Evolutionary conservation across 2,329 filamentous ascomycete species (phyloP).

Genomic region (Lomentospora prolificans): DNA sequence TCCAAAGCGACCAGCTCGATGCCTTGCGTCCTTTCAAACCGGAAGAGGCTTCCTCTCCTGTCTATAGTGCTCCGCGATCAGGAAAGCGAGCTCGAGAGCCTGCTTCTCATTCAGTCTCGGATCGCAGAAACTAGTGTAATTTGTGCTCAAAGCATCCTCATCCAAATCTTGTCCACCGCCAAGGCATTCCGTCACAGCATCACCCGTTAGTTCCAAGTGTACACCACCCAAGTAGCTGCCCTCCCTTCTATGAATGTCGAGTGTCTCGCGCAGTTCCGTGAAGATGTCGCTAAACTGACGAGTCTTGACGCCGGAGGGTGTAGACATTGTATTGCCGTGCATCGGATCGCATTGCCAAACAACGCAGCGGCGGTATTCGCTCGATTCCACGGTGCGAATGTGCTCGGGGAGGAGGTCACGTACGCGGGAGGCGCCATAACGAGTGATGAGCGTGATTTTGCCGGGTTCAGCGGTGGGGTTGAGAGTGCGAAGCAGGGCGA

Average conservation of each 20-base stretch:
- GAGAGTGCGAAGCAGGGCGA: slow-evolving; percentile 70
- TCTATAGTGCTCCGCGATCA: slow-evolving; percentile 74
- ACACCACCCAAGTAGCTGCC: slow-evolving; percentile 86
- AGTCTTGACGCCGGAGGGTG: slow-evolving; percentile 76
- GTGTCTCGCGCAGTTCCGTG: slow-evolving; percentile 71
- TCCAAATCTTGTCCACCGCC: slow-evolving; percentile 79
- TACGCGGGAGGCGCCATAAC: slow-evolving; percentile 78
- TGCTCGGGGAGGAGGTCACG: slow-evolving; percentile 66
- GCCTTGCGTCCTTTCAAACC: slow-evolving; percentile 4
- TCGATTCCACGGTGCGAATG: slow-evolving; percentile 79
- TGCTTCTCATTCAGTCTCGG: slow-evolving; percentile 96
- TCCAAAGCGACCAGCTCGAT: too few relatives aligned
- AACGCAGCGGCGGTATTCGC: slow-evolving; percentile 55
- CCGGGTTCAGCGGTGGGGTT: slow-evolving; percentile 76
- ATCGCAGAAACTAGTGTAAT: slow-evolving; percentile 96
- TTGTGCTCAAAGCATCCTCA: slow-evolving; percentile 79
- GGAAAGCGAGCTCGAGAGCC: slow-evolving; percentile 85
- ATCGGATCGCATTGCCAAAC: slow-evolving; percentile 99
- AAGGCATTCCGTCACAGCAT: slow-evolving; percentile 92
- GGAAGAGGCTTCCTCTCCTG: slow-evolving; percentile 19
- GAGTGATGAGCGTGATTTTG: slow-evolving; percentile 92
- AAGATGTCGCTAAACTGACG: slow-evolving; percentile 86
- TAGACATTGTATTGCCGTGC: slow-evolving; percentile 74
- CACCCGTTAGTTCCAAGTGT: slow-evolving; percentile 89
- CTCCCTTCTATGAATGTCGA: slow-evolving; percentile 74